phyloP scores from a whole-genome alignment of 371 early-diverging fungal species.

The Coemansia sp. region DNA sequence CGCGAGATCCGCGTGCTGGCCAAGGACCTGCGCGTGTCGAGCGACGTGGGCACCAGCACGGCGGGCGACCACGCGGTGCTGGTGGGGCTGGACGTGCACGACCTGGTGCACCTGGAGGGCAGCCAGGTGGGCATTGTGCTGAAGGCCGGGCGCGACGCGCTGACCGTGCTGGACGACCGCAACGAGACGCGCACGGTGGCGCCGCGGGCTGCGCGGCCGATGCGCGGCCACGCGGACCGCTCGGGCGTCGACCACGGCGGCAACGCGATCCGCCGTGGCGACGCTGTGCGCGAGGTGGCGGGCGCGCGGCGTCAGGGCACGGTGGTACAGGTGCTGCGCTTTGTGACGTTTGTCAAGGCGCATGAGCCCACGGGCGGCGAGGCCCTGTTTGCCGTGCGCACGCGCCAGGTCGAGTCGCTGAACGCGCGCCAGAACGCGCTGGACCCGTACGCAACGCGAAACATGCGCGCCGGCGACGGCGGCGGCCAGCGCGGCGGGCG shows the following conservation, averaged over 20 bases:
- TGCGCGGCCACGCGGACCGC: slow-evolving; percentile 64
- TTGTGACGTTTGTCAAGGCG: slow-evolving; percentile 65
- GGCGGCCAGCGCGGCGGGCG: slow-evolving; percentile 49
- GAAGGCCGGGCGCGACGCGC: slow-evolving; percentile 73
- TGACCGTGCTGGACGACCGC: slow-evolving; percentile 79
- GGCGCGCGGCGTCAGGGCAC: slow-evolving; percentile 64
- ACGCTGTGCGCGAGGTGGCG: slow-evolving; percentile 70
- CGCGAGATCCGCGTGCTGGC: slow-evolving; percentile 84
- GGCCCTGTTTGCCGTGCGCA: slow-evolving; percentile 68
- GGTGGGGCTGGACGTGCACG: slow-evolving; percentile 76
- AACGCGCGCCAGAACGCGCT: slow-evolving; percentile 25
- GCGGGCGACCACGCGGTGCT: slow-evolving; percentile 34
- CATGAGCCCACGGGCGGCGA: slow-evolving; percentile 64
- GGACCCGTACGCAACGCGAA: slow-evolving; percentile 43
- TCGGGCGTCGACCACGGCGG: slow-evolving; percentile 78
- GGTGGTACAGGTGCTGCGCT: slow-evolving; percentile 70
- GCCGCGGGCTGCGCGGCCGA: slow-evolving; percentile 68
- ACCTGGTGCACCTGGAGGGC: slow-evolving; percentile 68
- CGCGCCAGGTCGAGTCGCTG: slow-evolving; percentile 55
- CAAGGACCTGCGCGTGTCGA: slow-evolving; percentile 81
- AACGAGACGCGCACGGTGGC: slow-evolving; percentile 68
- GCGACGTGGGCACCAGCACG: slow-evolving; percentile 52
- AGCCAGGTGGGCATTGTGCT: slow-evolving; percentile 81
- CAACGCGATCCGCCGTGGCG: slow-evolving; percentile 75
- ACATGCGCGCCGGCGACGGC: slow-evolving; percentile 15